These are phyloP conservation scores for Sclerotinia minor DNA, from an alignment of 2,329 filamentous ascomycete species.

Conservation along the genomic window DNA sequence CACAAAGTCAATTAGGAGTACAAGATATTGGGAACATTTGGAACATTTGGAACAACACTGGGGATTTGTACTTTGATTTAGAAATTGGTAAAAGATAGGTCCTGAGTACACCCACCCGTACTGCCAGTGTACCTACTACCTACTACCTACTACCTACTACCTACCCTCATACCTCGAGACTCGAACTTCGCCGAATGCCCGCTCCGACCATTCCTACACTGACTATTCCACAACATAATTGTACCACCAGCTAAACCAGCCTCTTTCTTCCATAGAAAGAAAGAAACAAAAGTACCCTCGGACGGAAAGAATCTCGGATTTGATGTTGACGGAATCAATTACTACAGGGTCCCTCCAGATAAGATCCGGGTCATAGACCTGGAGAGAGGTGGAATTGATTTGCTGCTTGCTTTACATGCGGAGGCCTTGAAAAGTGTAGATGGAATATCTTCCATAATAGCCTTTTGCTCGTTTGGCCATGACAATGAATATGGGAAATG, in stretches of 20 bases:
- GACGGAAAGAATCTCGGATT: constrained; percentile 13
- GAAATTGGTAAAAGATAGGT: constrained; percentile 10
- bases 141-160: too few relatives aligned
- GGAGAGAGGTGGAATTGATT: constrained; percentile 23
- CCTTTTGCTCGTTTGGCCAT: background rate
- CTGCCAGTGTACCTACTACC: background rate
- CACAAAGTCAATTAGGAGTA: background rate
- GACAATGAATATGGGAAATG: constrained; percentile 35
- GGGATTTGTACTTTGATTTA: background rate
- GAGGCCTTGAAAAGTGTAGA: constrained; percentile 13
- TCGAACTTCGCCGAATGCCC: constrained; percentile 20
- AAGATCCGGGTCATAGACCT: constrained; percentile 28
- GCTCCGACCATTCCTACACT: background rate
- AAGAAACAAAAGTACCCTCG: constrained; percentile 1
- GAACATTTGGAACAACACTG: constrained; percentile 4
- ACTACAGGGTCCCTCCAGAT: constrained; percentile 27
- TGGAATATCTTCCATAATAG: constrained; percentile 20
- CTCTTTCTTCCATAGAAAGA: constrained; percentile 15
- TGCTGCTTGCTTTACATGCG: constrained; percentile 3
- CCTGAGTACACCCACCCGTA: background rate
- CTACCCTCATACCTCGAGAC: background rate
- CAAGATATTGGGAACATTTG: constrained; percentile 4
- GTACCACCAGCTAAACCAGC: constrained; percentile 1
- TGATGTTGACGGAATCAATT: constrained; percentile 20
- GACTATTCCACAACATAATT: constrained; percentile 19